phyloP scores from a whole-genome alignment of 169 alveolate genomes.

The Amoebophrya sp. region DNA sequence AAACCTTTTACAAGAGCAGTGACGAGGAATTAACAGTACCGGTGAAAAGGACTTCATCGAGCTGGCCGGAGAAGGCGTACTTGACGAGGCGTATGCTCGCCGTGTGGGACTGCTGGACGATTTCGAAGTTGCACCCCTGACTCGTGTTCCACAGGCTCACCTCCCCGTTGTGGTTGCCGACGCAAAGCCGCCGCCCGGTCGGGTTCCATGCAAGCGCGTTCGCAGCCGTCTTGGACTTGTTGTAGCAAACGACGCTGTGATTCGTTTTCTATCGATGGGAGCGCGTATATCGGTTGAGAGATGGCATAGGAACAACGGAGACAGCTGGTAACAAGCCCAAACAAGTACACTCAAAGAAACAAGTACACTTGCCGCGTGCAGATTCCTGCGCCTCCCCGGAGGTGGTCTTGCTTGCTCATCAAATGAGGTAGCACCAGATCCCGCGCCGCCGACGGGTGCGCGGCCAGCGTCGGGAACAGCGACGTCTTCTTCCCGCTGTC shows the following conservation, averaged over 20 bases:
- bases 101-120: background rate
- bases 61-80: background rate
- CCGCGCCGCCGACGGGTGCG: too few relatives aligned
- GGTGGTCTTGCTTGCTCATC: background rate
- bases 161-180: background rate
- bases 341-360: too few relatives aligned
- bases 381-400: background rate
- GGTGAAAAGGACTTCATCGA: background rate
- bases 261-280: too few relatives aligned
- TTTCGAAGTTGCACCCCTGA: background rate
- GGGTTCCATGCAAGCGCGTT: background rate
- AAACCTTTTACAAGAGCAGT: too few relatives aligned
- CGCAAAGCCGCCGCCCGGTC: background rate
- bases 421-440: background rate
- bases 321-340: too few relatives aligned
- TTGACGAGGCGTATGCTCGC: background rate
- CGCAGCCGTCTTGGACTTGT: background rate
- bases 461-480: too few relatives aligned
- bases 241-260: slow-evolving; percentile 2
- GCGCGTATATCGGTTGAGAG: too few relatives aligned
- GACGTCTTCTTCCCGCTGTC: too few relatives aligned
- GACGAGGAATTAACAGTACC: background rate
- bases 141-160: background rate
- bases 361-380: background rate
- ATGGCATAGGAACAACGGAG: too few relatives aligned